A percentile compares a stretch with the other conserved stretches of the same genome.
Conservation (phyloP, 345 rosid species). For the Anastatica hierochuntica region DNA sequence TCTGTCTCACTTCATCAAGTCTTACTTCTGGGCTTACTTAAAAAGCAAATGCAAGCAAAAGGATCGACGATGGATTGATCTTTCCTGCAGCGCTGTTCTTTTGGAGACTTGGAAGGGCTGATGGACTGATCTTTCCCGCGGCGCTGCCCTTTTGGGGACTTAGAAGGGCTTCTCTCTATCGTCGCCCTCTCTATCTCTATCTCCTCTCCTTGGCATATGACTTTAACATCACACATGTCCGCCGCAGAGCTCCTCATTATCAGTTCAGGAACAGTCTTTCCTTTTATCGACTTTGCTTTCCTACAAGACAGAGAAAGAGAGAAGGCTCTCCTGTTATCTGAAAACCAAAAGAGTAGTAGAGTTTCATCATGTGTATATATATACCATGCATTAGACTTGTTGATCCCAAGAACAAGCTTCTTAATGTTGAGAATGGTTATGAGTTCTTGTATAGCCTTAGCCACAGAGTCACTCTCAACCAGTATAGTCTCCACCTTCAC, state of each 20-base stretch:
- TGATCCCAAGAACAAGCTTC: slow-evolving; percentile 71
- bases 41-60: slow-evolving; percentile 42
- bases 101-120: too few relatives aligned
- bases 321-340: neutral
- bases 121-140: too few relatives aligned
- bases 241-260: slow-evolving; percentile 38
- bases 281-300: slow-evolving; percentile 40
- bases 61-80: slow-evolving; percentile 22
- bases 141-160: slow-evolving; percentile 10
- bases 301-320: slow-evolving; percentile 21
- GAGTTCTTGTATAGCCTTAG: slow-evolving; percentile 57
- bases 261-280: slow-evolving; percentile 42
- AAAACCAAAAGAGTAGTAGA: neutral
- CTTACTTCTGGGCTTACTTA: slow-evolving; percentile 25
- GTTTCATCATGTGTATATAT: neutral
- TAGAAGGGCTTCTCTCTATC: slow-evolving; percentile 10
- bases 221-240: slow-evolving; percentile 41
- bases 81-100: too few relatives aligned
- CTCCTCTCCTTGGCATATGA: slow-evolving; percentile 57
- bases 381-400: slow-evolving; percentile 52
- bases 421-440: slow-evolving; percentile 59
- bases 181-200: slow-evolving; percentile 19
- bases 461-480: slow-evolving; percentile 61
- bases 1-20: slow-evolving; percentile 3
- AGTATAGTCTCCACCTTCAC: slow-evolving; percentile 66